These are phyloP conservation scores for Amniculicola lignicola DNA, from an alignment of 495 filamentous ascomycete species.

Conservation along the genomic window DNA sequence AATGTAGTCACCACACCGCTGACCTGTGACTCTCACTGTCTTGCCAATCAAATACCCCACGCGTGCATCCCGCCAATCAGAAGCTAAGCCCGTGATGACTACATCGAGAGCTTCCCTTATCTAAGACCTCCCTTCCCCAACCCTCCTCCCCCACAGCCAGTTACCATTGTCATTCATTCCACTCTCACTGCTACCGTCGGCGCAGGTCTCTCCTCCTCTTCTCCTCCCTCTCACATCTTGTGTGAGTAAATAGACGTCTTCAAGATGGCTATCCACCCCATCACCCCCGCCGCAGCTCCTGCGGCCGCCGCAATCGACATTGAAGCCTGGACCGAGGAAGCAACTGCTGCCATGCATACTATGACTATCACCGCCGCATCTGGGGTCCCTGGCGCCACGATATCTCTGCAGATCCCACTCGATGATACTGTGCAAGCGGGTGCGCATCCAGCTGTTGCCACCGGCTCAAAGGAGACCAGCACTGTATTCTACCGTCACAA, in stretches of 20 bases:
- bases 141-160: background rate
- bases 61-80: too few relatives aligned
- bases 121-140: too few relatives aligned
- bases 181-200: conserved; percentile 3
- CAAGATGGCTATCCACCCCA: too few relatives aligned
- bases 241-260: too few relatives aligned
- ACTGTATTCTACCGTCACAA: conserved; percentile 25
- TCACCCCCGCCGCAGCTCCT: background rate
- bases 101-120: too few relatives aligned
- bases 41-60: background rate
- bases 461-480: background rate
- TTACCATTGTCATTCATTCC: conserved; percentile 30
- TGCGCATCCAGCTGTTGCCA: background rate
- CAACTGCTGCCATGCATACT: conserved; percentile 29
- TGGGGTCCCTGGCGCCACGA: conserved; percentile 29
- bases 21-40: background rate
- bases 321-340: conserved; percentile 38
- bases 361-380: conserved; percentile 28
- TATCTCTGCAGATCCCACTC: conserved; percentile 44
- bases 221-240: too few relatives aligned
- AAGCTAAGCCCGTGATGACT: too few relatives aligned
- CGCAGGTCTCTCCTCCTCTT: too few relatives aligned
- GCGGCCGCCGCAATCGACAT: conserved; percentile 24
- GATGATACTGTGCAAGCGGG: conserved; percentile 36
- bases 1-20: too few relatives aligned